These are phyloP conservation scores for Hamamelis virginiana DNA, from an alignment of 164 flowering plant species.

Conservation along the genomic window DNA sequence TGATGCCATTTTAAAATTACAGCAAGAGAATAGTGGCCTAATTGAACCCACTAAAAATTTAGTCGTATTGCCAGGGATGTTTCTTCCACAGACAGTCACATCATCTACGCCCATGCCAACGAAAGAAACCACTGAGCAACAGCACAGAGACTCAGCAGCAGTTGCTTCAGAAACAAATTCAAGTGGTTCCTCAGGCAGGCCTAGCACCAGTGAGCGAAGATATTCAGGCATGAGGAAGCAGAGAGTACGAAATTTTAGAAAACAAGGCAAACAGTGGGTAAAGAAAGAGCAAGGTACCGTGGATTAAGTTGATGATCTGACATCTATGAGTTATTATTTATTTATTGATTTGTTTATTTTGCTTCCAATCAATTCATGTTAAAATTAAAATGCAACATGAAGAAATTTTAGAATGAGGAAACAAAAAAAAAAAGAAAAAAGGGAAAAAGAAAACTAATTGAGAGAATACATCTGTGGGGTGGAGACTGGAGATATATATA, in stretches of 20 bases:
- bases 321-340: neutral
- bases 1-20: conserved; percentile 56
- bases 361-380: too few relatives aligned
- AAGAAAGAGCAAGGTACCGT: conserved; percentile 28
- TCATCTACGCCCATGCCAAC: conserved; percentile 10
- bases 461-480: too few relatives aligned
- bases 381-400: too few relatives aligned
- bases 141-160: conserved; percentile 17
- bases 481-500: too few relatives aligned
- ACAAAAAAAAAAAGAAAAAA: neutral
- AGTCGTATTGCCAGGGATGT: conserved; percentile 66
- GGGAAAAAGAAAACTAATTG: too few relatives aligned
- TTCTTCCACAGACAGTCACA: conserved; percentile 43
- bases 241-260: conserved; percentile 28
- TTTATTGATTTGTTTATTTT: too few relatives aligned
- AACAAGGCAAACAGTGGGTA: conserved; percentile 45
- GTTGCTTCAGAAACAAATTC: conserved; percentile 20
- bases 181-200: conserved; percentile 24
- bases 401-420: too few relatives aligned
- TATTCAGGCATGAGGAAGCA: conserved; percentile 33
- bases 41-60: conserved; percentile 55
- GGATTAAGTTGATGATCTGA: neutral
- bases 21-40: conserved; percentile 68
- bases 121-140: conserved; percentile 20
- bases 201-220: conserved; percentile 26